Evolutionary conservation across 1,284 basidiomycete species (phyloP).

Genomic region (Phellopilus nigrolimitatus): DNA sequence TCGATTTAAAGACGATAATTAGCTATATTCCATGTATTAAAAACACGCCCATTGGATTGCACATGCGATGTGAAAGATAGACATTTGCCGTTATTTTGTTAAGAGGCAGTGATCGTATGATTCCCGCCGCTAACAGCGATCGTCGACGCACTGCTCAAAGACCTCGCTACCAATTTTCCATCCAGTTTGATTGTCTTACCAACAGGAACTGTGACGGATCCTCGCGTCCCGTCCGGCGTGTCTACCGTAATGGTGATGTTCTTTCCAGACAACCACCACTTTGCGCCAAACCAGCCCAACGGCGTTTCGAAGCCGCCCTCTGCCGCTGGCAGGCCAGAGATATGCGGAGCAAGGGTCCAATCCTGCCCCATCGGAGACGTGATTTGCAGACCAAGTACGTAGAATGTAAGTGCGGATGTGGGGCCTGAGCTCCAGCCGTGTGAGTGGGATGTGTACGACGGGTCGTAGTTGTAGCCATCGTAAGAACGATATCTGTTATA

Average conservation of each 20-base stretch:
- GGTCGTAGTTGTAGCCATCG: conserved; percentile 44
- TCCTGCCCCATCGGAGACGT: conserved; percentile 34
- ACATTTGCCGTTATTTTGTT: neutral
- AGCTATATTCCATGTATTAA: neutral
- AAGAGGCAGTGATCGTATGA: conserved; percentile 15
- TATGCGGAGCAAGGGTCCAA: conserved; percentile 38
- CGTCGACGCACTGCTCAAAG: neutral
- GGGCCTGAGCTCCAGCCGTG: conserved; percentile 46
- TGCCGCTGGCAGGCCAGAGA: conserved; percentile 30
- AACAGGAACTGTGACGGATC: conserved; percentile 16
- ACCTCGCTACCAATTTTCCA: neutral
- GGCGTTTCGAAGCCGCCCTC: conserved; percentile 43
- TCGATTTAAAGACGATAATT: neutral
- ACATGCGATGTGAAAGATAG: neutral
- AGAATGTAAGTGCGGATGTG: conserved; percentile 41
- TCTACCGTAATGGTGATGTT: conserved; percentile 5
- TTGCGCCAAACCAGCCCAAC: conserved; percentile 39
- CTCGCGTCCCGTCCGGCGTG: conserved; percentile 12
- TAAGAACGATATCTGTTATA: conserved; percentile 38
- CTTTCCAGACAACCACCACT: conserved; percentile 28
- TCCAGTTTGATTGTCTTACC: conserved; percentile 8
- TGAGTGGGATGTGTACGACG: conserved; percentile 43
- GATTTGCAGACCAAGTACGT: conserved; percentile 39
- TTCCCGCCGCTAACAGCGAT: conserved; percentile 17
- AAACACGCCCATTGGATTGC: no score